Conservation (phyloP, 352 stramenopile genomes). For the Phytophthora boehmeriae region DNA sequence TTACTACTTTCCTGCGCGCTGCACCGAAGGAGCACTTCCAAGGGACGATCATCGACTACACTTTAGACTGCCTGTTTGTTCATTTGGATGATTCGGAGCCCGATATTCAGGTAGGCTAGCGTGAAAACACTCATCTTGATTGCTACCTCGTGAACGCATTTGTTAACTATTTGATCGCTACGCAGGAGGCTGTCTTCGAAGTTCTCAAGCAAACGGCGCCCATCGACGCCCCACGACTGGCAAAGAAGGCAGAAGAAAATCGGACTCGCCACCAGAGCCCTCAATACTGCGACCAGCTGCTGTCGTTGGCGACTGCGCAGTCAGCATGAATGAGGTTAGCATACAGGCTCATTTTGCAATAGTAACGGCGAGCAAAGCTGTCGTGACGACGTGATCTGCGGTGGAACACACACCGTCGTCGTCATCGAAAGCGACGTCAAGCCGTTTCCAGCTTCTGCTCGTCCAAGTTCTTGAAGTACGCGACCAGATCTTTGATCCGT, state of each 20-base stretch:
- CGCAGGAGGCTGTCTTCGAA: constrained; percentile 66
- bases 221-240: constrained; percentile 60
- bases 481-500: constrained; percentile 60
- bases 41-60: constrained; percentile 92
- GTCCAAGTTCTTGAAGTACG: constrained; percentile 70
- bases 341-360: constrained; percentile 5
- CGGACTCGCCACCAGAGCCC: constrained; percentile 72
- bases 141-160: neutral
- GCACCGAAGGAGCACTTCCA: constrained; percentile 85
- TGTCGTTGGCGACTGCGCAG: constrained; percentile 44
- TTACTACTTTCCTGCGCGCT: constrained; percentile 85
- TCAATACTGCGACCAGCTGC: constrained; percentile 73
- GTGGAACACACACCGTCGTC: constrained; percentile 2
- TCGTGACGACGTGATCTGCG: neutral
- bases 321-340: constrained; percentile 24
- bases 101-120: constrained; percentile 73
- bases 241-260: constrained; percentile 82
- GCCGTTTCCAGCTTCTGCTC: constrained; percentile 53
- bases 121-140: neutral
- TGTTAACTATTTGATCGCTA: neutral
- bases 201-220: constrained; percentile 71
- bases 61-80: constrained; percentile 91
- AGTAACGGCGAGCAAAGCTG: constrained; percentile 1
- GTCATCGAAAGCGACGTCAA: constrained; percentile 16
- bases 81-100: constrained; percentile 90